Percentiles rank a stretch among this genome's conserved stretches.
phyloP scores from a whole-genome alignment of 2,329 filamentous ascomycete genomes.

The Sporothrix sp. region DNA sequence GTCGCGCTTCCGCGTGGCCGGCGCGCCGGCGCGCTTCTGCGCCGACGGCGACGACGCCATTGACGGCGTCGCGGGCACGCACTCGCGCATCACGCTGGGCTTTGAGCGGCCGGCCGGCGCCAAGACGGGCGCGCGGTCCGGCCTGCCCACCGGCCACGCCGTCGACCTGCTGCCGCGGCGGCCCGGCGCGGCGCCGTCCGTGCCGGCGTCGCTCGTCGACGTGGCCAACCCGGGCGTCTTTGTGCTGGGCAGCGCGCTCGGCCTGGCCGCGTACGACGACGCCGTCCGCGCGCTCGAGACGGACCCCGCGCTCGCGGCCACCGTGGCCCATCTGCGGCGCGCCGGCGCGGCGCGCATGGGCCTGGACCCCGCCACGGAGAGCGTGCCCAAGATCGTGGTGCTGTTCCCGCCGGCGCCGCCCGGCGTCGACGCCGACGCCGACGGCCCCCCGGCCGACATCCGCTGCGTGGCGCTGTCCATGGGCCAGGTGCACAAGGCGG shows the following conservation, averaged over 20 bases:
- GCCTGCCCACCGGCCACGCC: constrained; percentile 30
- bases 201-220: constrained; percentile 31
- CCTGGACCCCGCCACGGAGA: constrained; percentile 27
- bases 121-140: constrained; percentile 28
- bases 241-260: constrained; percentile 26
- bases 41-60: constrained; percentile 28
- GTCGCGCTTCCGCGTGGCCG: constrained; percentile 28
- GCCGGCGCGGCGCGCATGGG: constrained; percentile 32
- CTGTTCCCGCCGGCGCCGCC: constrained; percentile 27
- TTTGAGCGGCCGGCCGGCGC: constrained; percentile 33
- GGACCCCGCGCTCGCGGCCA: constrained; percentile 22
- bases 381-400: constrained; percentile 37
- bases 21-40: constrained; percentile 30
- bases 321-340: constrained; percentile 29
- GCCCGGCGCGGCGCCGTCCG: constrained; percentile 18
- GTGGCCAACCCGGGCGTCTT: constrained; percentile 35
- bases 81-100: constrained; percentile 27
- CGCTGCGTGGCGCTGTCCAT: constrained; percentile 38
- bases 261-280: constrained; percentile 17
- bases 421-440: constrained; percentile 3
- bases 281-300: constrained; percentile 25
- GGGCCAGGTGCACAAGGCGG: constrained; percentile 35
- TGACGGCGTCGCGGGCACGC: constrained; percentile 31
- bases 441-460: constrained; percentile 26
- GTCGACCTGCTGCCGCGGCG: constrained; percentile 25